These are phyloP conservation scores for Leishmania tropica DNA, from an alignment of 208 protist genomes.

Conservation along the genomic window DNA sequence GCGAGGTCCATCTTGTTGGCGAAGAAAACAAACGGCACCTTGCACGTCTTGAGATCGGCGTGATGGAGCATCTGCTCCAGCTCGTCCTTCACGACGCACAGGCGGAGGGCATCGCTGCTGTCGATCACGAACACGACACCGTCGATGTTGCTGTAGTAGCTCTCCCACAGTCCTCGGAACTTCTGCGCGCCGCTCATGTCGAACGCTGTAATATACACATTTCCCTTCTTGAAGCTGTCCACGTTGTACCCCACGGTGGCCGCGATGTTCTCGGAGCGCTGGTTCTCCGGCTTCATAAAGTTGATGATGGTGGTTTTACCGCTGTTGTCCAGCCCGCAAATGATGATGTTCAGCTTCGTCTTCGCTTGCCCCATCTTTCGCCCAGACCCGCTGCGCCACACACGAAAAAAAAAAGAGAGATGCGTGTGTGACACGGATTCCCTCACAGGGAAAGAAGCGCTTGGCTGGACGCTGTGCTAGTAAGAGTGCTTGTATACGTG, in stretches of 20 bases:
- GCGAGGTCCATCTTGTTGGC: constrained; percentile 94
- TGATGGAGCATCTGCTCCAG: constrained; percentile 79
- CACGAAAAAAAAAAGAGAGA: not conserved
- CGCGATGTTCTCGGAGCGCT: constrained; percentile 93
- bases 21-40: constrained; percentile 84
- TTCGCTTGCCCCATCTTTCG: constrained; percentile 77
- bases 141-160: constrained; percentile 96
- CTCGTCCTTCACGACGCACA: constrained; percentile 89
- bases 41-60: constrained; percentile 41
- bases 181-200: constrained; percentile 99
- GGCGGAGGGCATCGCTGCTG: constrained; percentile 84
- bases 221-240: constrained; percentile 94
- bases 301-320: constrained; percentile 99
- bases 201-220: constrained; percentile 97
- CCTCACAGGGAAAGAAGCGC: not conserved
- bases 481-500: not conserved
- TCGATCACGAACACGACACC: constrained; percentile 96
- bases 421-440: not conserved
- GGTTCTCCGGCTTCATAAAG: constrained; percentile 95
- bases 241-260: constrained; percentile 97
- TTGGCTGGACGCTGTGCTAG: not conserved
- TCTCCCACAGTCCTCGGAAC: constrained; percentile 96
- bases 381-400: not conserved
- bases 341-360: constrained; percentile 82
- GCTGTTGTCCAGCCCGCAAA: constrained; percentile 91